phyloP scores from a whole-genome alignment of 2,329 filamentous ascomycete genomes.

The Escovopsis weberi region DNA sequence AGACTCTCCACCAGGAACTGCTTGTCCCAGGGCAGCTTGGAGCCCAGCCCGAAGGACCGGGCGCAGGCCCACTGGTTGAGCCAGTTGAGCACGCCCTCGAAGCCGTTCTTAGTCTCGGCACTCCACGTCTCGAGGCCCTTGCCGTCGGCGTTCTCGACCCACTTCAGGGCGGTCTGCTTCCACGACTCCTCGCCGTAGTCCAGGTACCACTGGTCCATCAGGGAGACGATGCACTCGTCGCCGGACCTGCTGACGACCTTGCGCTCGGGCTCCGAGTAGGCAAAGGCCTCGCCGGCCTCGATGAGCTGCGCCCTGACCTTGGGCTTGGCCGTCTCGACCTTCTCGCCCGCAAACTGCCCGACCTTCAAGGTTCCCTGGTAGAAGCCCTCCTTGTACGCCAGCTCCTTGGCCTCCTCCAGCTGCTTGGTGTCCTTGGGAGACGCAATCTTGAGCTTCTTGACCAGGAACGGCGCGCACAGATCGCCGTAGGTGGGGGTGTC shows the following conservation, averaged over 20 bases:
- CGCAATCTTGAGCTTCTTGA: slow-evolving; percentile 89
- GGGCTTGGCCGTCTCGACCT: slow-evolving; percentile 75
- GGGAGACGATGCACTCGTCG: slow-evolving; percentile 84
- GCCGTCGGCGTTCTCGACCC: slow-evolving; percentile 52
- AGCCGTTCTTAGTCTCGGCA: slow-evolving; percentile 62
- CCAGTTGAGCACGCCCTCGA: slow-evolving; percentile 81
- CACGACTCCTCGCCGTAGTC: slow-evolving; percentile 89
- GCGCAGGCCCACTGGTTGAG: slow-evolving; percentile 92
- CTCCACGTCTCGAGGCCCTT: slow-evolving; percentile 66
- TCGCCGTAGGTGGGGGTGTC: slow-evolving; percentile 79
- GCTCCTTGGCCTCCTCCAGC: slow-evolving; percentile 84
- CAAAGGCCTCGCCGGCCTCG: slow-evolving; percentile 65
- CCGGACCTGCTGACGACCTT: slow-evolving; percentile 78
- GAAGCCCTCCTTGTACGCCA: slow-evolving; percentile 94
- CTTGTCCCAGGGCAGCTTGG: slow-evolving; percentile 86
- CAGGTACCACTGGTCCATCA: slow-evolving; percentile 95
- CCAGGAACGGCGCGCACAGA: slow-evolving; percentile 65
- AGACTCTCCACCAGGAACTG: slow-evolving; percentile 85
- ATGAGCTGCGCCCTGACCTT: slow-evolving; percentile 70
- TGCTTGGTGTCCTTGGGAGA: slow-evolving; percentile 87
- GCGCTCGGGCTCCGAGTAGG: slow-evolving; percentile 86
- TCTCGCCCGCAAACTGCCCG: slow-evolving; percentile 76
- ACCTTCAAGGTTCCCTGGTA: slow-evolving; percentile 87
- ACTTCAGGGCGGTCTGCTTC: slow-evolving; percentile 60
- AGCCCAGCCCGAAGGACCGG: slow-evolving; percentile 80